Percentiles rank a stretch among this genome's conserved stretches.
Conservation (phyloP, 2,329 filamentous ascomycete species). For the Metarhizium anisopliae region DNA sequence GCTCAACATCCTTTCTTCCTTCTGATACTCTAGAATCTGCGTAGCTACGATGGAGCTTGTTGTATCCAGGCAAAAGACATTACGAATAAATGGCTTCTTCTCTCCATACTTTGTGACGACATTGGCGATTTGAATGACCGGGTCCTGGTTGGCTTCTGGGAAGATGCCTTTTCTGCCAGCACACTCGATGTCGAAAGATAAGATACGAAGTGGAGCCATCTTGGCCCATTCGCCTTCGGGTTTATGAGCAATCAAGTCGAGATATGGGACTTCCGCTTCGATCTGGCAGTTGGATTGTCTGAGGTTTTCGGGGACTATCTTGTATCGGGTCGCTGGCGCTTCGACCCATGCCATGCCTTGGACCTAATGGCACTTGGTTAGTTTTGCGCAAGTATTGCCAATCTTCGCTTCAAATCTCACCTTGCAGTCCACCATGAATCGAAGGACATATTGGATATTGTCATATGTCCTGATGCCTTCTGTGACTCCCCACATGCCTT, state of each 20-base stretch:
- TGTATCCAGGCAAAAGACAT: slow-evolving; percentile 90
- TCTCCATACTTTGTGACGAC: slow-evolving; percentile 93
- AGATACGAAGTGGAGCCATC: slow-evolving; percentile 84
- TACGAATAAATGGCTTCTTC: slow-evolving; percentile 87
- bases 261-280: slow-evolving; percentile 77
- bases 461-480: slow-evolving; percentile 84
- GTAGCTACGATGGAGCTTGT: slow-evolving; percentile 94
- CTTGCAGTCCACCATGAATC: slow-evolving; percentile 97
- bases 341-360: slow-evolving; percentile 98
- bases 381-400: slow-evolving; percentile 1
- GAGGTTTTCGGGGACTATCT: slow-evolving; percentile 54
- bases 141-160: slow-evolving; percentile 82
- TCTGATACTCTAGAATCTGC: slow-evolving; percentile 74
- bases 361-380: slow-evolving; percentile 39
- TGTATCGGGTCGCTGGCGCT: slow-evolving; percentile 65
- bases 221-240: slow-evolving; percentile 94
- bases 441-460: slow-evolving; percentile 86
- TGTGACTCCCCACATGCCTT: slow-evolving; percentile 64
- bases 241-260: slow-evolving; percentile 76
- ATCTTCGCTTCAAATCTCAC: slow-evolving; percentile 29
- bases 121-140: slow-evolving; percentile 97
- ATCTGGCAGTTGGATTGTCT: slow-evolving; percentile 93
- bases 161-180: slow-evolving; percentile 96
- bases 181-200: slow-evolving; percentile 98
- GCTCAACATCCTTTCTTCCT: slow-evolving; percentile 83